phyloP scores from a whole-genome alignment of 176 grass and related monocot species.

The Miscanthus lutarioriparius region DNA sequence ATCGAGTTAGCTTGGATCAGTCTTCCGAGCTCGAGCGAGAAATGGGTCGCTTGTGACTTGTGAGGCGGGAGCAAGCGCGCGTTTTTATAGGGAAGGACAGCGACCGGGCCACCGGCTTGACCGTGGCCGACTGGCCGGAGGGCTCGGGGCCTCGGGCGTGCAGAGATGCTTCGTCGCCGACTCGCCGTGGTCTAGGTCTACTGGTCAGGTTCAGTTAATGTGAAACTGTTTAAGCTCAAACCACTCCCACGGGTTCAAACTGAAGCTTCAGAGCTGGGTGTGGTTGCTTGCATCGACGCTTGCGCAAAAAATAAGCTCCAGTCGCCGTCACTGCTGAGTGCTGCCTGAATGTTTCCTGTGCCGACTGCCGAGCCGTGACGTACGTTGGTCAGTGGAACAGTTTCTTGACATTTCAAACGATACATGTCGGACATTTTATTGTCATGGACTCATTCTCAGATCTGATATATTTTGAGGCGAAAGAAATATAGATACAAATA shows the following conservation, averaged over 20 bases:
- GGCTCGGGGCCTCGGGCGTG: not conserved
- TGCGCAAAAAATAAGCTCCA: not conserved
- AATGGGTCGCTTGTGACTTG: not conserved
- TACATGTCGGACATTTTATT: not conserved
- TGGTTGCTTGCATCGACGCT: slow-evolving; percentile 2
- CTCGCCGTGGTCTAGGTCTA: not conserved
- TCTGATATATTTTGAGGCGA: not conserved
- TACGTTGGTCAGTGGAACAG: too few species aligned
- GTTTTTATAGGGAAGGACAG: not conserved
- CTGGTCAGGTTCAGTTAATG: not conserved
- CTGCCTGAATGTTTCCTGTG: not conserved
- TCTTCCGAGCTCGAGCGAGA: not conserved
- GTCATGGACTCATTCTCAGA: not conserved
- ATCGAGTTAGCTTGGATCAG: not conserved
- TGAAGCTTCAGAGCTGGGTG: not conserved
- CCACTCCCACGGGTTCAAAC: not conserved
- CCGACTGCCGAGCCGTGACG: not conserved
- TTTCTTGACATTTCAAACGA: not conserved
- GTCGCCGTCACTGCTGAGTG: not conserved
- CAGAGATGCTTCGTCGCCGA: slow-evolving; percentile 12
- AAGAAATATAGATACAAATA: not conserved
- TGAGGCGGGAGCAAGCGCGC: not conserved
- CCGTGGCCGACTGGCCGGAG: too few species aligned
- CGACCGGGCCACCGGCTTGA: not conserved
- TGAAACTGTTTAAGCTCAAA: not conserved